Conservation (phyloP, 352 stramenopile species). For the Pythium myriotylum region DNA sequence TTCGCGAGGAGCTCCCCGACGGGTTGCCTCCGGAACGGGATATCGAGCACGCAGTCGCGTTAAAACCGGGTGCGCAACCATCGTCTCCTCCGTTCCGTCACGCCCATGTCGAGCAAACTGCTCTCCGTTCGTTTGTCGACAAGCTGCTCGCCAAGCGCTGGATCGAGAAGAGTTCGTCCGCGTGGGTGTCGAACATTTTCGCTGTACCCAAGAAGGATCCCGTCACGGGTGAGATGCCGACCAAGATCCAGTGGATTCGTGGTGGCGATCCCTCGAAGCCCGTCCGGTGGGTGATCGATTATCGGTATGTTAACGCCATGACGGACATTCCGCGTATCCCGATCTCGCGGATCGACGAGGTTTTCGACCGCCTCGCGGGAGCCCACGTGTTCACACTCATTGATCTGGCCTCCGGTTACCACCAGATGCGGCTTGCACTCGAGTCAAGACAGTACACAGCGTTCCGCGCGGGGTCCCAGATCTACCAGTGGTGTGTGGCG, state of each 20-base stretch:
- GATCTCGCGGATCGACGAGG: slow-evolving; percentile 24
- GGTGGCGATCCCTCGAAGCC: too few relatives aligned
- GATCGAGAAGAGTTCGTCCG: slow-evolving; percentile 24
- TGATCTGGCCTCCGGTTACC: too few relatives aligned
- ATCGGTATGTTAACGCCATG: slow-evolving; percentile 2
- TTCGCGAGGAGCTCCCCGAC: too few relatives aligned
- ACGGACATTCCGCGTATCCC: slow-evolving; percentile 21
- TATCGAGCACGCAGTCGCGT: too few relatives aligned
- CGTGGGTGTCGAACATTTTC: slow-evolving; percentile 29
- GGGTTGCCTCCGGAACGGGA: too few relatives aligned
- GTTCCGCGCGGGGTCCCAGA: too few relatives aligned
- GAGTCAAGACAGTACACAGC: too few relatives aligned
- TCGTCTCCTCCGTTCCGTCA: too few relatives aligned
- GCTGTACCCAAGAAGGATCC: slow-evolving; percentile 24
- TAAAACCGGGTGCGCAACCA: too few relatives aligned
- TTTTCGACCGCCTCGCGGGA: slow-evolving; percentile 23
- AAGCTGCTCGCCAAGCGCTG: slow-evolving; percentile 20
- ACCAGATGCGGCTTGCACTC: too few relatives aligned
- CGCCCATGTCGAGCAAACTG: too few relatives aligned
- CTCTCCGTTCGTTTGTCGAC: not conserved
- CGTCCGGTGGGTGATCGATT: too few relatives aligned
- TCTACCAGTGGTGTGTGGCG: slow-evolving; percentile 20
- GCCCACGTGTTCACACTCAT: slow-evolving; percentile 15
- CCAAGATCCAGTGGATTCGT: slow-evolving; percentile 14
- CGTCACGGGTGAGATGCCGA: slow-evolving; percentile 15